Evolutionary conservation across 306 rosid species (phyloP), one percentile per base, ranked within the genome.

Genomic region (Rosa chinensis): DNA sequence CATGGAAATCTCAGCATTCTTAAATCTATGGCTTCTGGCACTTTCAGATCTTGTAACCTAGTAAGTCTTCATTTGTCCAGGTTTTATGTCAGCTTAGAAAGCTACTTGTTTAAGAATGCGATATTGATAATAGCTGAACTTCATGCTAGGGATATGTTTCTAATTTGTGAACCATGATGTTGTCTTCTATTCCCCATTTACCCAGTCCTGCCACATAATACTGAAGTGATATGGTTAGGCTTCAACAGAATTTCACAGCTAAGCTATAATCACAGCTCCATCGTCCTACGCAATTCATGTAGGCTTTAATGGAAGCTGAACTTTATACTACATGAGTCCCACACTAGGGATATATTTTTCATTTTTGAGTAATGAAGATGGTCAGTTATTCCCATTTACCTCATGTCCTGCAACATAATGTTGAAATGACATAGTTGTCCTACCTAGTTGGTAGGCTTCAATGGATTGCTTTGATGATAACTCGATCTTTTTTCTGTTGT

Each of bases 401-500:
- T 73, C 18, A 37, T 72, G 64, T 52, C 48, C 77, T 35, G 13
- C 37, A 62, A 64, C 28, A 6, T 61, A 72, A 8, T 50, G 43
- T 52, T 13, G 14, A 48, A 52, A 63, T 35, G 47, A 63, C 52
- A 28, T 74, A 50, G 76, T 66, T 20, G 70, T 48, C 44, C 37
- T 55, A 32, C 20, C 1, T 68, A 11, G 82, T 73, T 40, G 16
- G 5, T 66, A 70, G 63, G 67, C 21, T 64, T 66, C 43, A 35
- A 49, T 18, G 80, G 28, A 5, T 63, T 40, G 70, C 8, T 14
- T 70, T 75, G 62, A 32, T 81, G 49, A 69, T 70, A n/a, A 53
- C 58, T 84, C n/a, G 40, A 71, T 53, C 69, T 50, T 56, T 67
- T 44, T n/a, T 62, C 39, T 79, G 18, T 42, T 69, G 49, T 56